Base-by-base conservation (phyloP, 768 basidiomycete genomes). In the Leccinum rimulosum region DNA sequence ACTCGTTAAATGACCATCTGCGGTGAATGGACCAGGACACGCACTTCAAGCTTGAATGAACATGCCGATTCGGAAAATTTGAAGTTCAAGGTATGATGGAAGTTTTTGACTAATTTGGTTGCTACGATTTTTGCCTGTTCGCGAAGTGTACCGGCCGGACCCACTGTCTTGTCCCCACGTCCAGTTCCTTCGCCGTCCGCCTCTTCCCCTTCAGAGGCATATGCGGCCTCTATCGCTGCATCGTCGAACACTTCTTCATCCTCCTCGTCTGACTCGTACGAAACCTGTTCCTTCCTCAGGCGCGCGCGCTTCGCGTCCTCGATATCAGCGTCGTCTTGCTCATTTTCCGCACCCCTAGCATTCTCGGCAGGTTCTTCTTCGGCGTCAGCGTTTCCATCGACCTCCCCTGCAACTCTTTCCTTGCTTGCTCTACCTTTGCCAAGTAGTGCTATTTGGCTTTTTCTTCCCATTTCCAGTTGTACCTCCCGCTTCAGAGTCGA, bases 401-500 rank as follows among this genome's bases (percentile, higher is more conserved):
- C 76, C 57, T 79, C 80, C 31, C 74, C 73, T 28, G 68, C 78
- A 31, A 74, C 69, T 36, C 79, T 78, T 61, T 77, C 77, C 53
- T 69, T 75, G 58, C 76, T 74, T 14, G 75, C 72, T 55, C 84
- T 86, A 11, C 94, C 95, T 68, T 92, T 88, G 6, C 96, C 97
- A 15, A 96, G 78, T 61, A 93, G 87, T 33, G 84, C 80, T 54
- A 88, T 88, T 70, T 95, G 89, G 61, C 78, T 82, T 74, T 85
- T 92, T 70, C 85, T 89, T 76, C 90, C 93, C 81, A 98, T 84
- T 76, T 98, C 96, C 12, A 78, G 73, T 57, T 84, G 75, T 64
- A 98, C 89, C 74, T 98, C 95, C 72, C 87, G 91, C 75, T 89
- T 93, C 66, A 99, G 77, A 47, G 80, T 82, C 12, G 84, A 75